Base-by-base conservation (phyloP, 2,329 filamentous ascomycete species). In the Hymenoscyphus linearis region DNA sequence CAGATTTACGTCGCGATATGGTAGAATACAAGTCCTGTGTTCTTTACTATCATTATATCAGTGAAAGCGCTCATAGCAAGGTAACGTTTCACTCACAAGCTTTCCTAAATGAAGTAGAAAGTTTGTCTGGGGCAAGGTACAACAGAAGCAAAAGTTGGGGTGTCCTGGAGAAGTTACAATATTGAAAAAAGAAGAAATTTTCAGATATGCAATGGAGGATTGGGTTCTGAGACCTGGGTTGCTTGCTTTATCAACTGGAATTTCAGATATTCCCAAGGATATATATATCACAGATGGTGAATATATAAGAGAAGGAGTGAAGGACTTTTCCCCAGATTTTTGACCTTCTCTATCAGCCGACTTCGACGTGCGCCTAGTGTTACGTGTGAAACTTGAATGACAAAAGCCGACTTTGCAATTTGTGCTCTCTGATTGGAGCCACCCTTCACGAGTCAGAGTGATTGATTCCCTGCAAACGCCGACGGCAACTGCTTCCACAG, bases 381-480 rank as follows among this genome's bases (percentile, higher is more conserved):
- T 25, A 56, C 40, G 9, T n/a, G 25, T 40, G 31, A 52, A 52
- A 35, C 54, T 50, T n/a, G 44, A 27, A 57, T 10, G 59, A 57
- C 55, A 57, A 60, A 60, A 40, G 59, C 59, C 59, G 59, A 40
- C 40, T 18, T 16, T 26, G 40, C 31, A 5, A 31, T 36, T 36
- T 18, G 44, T 34, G 34, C 31, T n/a, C 25, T 25, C n/a, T 52
- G 58, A 60, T 60, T 57, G 59, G 59, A 52, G 59, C 59, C 44
- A 60, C 59, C 59, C 59, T 60, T 60, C 47, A 52, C 59, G 40
- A 60, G 27, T 60, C 54, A 53, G 35, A 53, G 44, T 22, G 13
- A 52, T 12, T 10, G 16, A n/a, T 50, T 57, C 52, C 59, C 47
- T 60, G 53, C 59, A 60, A 57, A 60, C 40, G 59, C 59, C 59